phyloP scores from a whole-genome alignment of 257 asterid species.

The Ajuga chamaepitys region DNA sequence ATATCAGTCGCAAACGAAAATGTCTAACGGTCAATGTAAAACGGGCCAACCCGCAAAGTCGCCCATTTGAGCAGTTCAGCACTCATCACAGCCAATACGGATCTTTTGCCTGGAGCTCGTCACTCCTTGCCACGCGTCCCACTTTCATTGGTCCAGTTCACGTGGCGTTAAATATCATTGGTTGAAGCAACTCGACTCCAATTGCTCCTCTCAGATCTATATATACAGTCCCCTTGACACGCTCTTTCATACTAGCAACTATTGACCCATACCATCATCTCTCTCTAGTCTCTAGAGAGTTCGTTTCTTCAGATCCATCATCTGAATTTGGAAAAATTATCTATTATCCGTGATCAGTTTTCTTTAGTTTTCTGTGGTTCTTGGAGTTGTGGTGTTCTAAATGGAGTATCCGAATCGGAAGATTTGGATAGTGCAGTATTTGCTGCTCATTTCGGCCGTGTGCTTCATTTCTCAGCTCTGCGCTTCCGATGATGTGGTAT shows the following conservation, averaged over 20 bases:
- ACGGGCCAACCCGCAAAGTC: slow-evolving; percentile 23
- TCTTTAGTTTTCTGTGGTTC: background rate
- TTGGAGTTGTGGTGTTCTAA: background rate
- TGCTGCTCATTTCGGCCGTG: slow-evolving; percentile 41
- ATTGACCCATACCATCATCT: background rate
- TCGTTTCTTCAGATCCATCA: slow-evolving; percentile 26
- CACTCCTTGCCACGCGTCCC: slow-evolving; percentile 32
- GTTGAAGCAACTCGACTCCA: slow-evolving; percentile 40
- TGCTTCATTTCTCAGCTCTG: slow-evolving; percentile 54
- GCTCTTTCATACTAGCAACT: slow-evolving; percentile 8
- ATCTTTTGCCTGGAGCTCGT: slow-evolving; percentile 18
- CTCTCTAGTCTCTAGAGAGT: slow-evolving; percentile 7
- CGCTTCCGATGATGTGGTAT: slow-evolving; percentile 72
- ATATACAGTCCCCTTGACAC: slow-evolving; percentile 9
- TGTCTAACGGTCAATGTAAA: slow-evolving; percentile 13
- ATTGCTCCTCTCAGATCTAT: slow-evolving; percentile 30
- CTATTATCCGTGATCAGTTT: no score
- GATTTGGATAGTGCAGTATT: slow-evolving; percentile 36
- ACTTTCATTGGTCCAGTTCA: slow-evolving; percentile 24
- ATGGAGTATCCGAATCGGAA: slow-evolving; percentile 54
- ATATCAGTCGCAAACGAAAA: no score
- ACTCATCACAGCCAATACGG: slow-evolving; percentile 12
- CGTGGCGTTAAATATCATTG: slow-evolving; percentile 52
- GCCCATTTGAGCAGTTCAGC: slow-evolving; percentile 4
- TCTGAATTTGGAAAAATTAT: background rate